Evolutionary conservation across 129 eudicot genomes (phyloP).

Genomic region (Escallonia herrerae): DNA sequence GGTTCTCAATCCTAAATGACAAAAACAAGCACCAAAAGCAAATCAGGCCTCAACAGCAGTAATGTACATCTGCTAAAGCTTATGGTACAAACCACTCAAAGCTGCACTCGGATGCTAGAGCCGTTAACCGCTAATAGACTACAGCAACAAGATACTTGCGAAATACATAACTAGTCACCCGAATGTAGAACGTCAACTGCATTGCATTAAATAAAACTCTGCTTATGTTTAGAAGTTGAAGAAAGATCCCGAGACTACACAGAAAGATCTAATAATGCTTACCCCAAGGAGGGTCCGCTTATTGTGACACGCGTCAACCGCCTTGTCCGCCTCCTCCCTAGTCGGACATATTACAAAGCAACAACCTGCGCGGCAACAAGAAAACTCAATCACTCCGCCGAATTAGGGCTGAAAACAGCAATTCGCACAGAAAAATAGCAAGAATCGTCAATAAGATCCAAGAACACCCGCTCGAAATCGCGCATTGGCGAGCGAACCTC

Average conservation of each 20-base stretch:
- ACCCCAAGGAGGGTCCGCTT: constrained; percentile 89
- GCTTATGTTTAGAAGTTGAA: no score
- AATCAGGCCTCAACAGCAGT: no score
- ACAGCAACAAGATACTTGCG: no score
- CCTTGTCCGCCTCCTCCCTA: constrained; percentile 94
- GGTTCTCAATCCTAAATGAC: no score
- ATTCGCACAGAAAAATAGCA: constrained; percentile 22
- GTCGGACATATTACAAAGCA: constrained; percentile 91
- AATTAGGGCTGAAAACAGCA: constrained; percentile 39
- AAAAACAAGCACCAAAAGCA: no score
- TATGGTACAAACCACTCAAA: no score
- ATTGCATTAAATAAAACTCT: constrained; percentile 18
- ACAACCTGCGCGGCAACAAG: constrained; percentile 46
- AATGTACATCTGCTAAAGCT: no score
- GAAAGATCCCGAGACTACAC: not conserved
- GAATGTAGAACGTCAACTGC: not conserved
- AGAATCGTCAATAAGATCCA: not conserved
- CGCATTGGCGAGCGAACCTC: constrained; percentile 40
- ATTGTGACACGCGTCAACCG: constrained; percentile 76
- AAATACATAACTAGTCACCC: no score
- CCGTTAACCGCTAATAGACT: no score
- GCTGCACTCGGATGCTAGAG: no score
- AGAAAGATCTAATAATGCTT: constrained; percentile 31
- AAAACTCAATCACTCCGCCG: constrained; percentile 2
- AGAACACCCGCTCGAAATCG: not conserved